Conservation (phyloP, 75 land plant genomes). For the Gnetum montanum region DNA sequence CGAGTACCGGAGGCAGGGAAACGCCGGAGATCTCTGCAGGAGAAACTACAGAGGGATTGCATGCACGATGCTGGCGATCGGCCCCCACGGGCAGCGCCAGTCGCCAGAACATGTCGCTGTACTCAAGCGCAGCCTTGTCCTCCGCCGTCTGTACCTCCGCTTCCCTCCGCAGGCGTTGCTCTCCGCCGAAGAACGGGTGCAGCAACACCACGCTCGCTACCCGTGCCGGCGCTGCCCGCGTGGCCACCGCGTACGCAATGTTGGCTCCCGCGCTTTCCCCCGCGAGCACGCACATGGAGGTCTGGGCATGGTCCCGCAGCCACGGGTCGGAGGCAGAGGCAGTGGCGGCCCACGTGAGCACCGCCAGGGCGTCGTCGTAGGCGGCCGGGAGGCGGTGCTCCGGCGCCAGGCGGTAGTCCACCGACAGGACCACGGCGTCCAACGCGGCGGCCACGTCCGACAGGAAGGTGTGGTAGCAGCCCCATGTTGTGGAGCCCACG, state of each 20-base stretch:
- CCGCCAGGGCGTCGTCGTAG: slow-evolving; percentile 22
- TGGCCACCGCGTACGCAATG: slow-evolving; percentile 9
- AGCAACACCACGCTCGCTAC: slow-evolving; percentile 10
- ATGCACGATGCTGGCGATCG: slow-evolving; percentile 12
- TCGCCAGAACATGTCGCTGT: slow-evolving; percentile 13
- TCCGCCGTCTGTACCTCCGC: neutral
- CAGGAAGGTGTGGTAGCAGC: slow-evolving; percentile 10
- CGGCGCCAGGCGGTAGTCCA: slow-evolving; percentile 30
- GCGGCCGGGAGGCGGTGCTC: slow-evolving; percentile 21
- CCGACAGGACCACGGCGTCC: slow-evolving; percentile 16
- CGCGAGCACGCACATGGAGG: neutral
- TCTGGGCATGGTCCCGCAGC: slow-evolving; percentile 8
- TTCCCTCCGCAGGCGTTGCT: slow-evolving; percentile 14
- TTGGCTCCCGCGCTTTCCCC: slow-evolving; percentile 23
- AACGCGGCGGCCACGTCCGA: slow-evolving; percentile 1
- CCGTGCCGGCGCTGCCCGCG: neutral
- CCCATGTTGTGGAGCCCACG: slow-evolving; percentile 1
- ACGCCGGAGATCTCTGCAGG: neutral
- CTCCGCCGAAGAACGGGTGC: slow-evolving; percentile 17
- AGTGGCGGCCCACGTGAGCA: slow-evolving; percentile 21
- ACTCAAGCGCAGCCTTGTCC: neutral
- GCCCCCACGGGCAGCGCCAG: slow-evolving; percentile 13
- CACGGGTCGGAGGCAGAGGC: slow-evolving; percentile 6
- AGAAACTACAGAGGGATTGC: slow-evolving; percentile 12
- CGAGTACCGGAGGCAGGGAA: slow-evolving; percentile 16